phyloP scores from a whole-genome alignment of 176 grass and related monocot genomes.

The Chrysopogon serrulatus region DNA sequence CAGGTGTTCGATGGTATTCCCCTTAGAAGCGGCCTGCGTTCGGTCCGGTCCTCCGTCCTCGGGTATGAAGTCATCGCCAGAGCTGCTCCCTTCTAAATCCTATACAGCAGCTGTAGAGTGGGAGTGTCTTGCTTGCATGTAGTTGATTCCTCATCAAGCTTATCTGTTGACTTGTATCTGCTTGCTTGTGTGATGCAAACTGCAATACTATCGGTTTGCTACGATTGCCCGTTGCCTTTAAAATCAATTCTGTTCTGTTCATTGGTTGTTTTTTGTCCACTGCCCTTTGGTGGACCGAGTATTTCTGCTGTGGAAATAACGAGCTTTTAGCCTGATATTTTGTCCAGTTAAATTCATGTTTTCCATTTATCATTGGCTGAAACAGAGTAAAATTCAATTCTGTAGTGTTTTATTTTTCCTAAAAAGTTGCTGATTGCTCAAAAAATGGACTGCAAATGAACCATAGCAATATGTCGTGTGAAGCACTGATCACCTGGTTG shows the following conservation, averaged over 20 bases:
- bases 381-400: neutral
- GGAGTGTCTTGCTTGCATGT: neutral
- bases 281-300: neutral
- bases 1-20: slow-evolving; percentile 18
- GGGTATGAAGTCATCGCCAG: neutral
- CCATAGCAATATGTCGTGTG: neutral
- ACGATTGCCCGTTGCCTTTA: neutral
- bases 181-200: neutral
- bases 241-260: neutral
- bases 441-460: neutral
- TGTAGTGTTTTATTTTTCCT: neutral
- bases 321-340: neutral
- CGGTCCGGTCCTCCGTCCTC: neutral
- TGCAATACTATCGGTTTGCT: neutral
- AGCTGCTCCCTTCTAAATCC: neutral
- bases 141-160: neutral
- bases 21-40: neutral
- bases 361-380: neutral
- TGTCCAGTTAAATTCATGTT: neutral
- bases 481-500: neutral
- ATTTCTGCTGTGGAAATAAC: neutral
- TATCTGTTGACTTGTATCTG: neutral
- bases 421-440: neutral
- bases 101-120: neutral
- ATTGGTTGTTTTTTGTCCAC: neutral